These are phyloP conservation scores for Purshia tridentata DNA, from an alignment of 306 rosid genomes.

Conservation along the genomic window DNA sequence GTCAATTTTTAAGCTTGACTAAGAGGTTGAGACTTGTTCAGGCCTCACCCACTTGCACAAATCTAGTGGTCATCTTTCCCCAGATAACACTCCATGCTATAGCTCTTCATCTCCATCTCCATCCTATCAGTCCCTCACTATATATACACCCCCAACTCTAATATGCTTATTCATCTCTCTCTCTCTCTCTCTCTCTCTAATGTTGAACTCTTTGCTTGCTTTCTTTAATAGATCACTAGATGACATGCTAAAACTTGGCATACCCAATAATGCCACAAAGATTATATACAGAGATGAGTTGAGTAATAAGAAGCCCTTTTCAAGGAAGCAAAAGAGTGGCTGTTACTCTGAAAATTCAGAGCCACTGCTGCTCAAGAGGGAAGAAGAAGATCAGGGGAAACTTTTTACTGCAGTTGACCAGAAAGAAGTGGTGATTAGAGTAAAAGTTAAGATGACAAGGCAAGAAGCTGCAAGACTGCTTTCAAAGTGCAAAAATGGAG, in stretches of 20 bases:
- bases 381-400: slow-evolving; percentile 9
- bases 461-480: slow-evolving; percentile 58
- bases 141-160: not conserved
- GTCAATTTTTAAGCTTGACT: not conserved
- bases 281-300: slow-evolving; percentile 54
- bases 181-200: slow-evolving; percentile 22
- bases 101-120: too few relatives aligned
- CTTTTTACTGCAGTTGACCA: not conserved
- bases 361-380: slow-evolving; percentile 41
- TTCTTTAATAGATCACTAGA: slow-evolving; percentile 22
- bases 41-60: not conserved
- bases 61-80: not conserved
- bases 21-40: not conserved
- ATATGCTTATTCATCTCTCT: not conserved
- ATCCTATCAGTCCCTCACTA: too few relatives aligned
- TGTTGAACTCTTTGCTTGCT: slow-evolving; percentile 28
- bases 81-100: not conserved
- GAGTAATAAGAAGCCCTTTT: slow-evolving; percentile 14
- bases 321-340: slow-evolving; percentile 28
- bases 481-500: slow-evolving; percentile 59
- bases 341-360: slow-evolving; percentile 29
- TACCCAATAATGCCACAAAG: not conserved
- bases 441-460: slow-evolving; percentile 70
- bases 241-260: slow-evolving; percentile 12
- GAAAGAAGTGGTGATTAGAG: slow-evolving; percentile 36